A percentile compares a stretch with the other conserved stretches of the same genome.
phyloP scores from a whole-genome alignment of 257 asterid genomes.

The Solanum chiquidenum region DNA sequence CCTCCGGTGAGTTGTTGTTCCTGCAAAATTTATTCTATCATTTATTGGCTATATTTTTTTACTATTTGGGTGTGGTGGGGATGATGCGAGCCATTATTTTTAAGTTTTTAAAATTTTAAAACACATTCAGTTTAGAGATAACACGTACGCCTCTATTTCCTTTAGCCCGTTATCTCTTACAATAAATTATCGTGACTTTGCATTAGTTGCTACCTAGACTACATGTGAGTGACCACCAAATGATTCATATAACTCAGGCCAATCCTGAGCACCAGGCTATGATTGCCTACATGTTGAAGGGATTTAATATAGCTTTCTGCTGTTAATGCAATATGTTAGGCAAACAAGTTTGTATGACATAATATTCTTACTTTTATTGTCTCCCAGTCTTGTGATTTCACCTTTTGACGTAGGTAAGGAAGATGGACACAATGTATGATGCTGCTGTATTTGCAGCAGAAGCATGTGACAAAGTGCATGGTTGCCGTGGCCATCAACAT shows the following conservation, averaged over 20 bases:
- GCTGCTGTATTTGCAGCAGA: slow-evolving; percentile 57
- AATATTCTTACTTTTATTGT: not conserved
- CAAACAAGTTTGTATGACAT: not conserved
- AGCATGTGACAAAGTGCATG: slow-evolving; percentile 47
- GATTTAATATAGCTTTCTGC: not conserved
- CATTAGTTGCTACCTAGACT: not conserved
- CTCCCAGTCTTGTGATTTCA: not conserved
- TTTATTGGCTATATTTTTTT: not conserved
- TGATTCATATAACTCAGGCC: not conserved
- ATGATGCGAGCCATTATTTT: not conserved
- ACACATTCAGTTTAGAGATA: not conserved
- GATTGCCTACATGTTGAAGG: not conserved
- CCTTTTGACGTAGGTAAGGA: slow-evolving; percentile 43
- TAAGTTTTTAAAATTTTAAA: not conserved
- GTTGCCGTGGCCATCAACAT: slow-evolving; percentile 52
- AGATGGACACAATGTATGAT: slow-evolving; percentile 56
- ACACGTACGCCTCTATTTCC: not conserved
- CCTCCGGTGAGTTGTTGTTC: not conserved
- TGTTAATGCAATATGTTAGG: not conserved
- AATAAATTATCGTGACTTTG: not conserved
- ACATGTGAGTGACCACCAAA: not conserved
- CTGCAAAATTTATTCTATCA: not conserved
- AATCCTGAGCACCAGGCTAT: not conserved
- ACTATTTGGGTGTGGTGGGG: not conserved
- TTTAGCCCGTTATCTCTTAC: not conserved